A percentile compares a stretch with the other conserved stretches of the same genome.
Conservation (phyloP, 1,284 basidiomycete species). For the Athelia psychrophila region DNA sequence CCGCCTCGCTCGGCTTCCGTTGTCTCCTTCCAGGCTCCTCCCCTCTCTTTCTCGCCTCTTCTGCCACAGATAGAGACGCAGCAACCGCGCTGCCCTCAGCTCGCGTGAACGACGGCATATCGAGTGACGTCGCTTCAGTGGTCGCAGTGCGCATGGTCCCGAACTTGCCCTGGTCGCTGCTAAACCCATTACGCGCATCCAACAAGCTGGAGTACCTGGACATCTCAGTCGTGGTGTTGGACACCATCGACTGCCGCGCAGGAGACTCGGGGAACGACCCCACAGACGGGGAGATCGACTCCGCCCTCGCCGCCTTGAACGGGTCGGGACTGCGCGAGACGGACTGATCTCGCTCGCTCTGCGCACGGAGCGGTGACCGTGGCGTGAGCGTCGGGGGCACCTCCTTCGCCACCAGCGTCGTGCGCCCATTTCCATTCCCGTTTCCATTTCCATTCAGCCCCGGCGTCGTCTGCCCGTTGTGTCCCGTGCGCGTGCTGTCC, state of each 20-base stretch:
- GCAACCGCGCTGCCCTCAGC: slow-evolving; percentile 58
- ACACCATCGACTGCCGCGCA: slow-evolving; percentile 44
- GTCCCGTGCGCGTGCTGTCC: not conserved
- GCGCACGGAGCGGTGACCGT: slow-evolving; percentile 50
- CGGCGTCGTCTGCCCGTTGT: no score
- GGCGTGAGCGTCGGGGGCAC: slow-evolving; percentile 46
- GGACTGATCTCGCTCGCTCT: slow-evolving; percentile 21
- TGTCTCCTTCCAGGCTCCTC: slow-evolving; percentile 42
- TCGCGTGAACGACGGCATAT: slow-evolving; percentile 58
- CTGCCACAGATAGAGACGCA: slow-evolving; percentile 32
- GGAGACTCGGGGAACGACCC: slow-evolving; percentile 31
- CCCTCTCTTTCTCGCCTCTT: slow-evolving; percentile 45
- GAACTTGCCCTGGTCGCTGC: slow-evolving; percentile 59
- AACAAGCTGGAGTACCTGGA: slow-evolving; percentile 66
- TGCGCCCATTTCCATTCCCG: slow-evolving; percentile 9
- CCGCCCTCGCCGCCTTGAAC: not conserved
- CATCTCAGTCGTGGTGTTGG: slow-evolving; percentile 50
- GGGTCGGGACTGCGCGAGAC: not conserved
- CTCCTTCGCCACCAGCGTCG: slow-evolving; percentile 23
- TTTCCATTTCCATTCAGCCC: no score
- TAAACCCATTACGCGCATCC: slow-evolving; percentile 43
- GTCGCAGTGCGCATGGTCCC: slow-evolving; percentile 77
- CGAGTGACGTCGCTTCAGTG: slow-evolving; percentile 69
- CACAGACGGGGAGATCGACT: slow-evolving; percentile 1
- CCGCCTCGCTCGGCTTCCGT: slow-evolving; percentile 58